Conservation (phyloP, 2,329 filamentous ascomycete species). For the Ophiostoma montium region DNA sequence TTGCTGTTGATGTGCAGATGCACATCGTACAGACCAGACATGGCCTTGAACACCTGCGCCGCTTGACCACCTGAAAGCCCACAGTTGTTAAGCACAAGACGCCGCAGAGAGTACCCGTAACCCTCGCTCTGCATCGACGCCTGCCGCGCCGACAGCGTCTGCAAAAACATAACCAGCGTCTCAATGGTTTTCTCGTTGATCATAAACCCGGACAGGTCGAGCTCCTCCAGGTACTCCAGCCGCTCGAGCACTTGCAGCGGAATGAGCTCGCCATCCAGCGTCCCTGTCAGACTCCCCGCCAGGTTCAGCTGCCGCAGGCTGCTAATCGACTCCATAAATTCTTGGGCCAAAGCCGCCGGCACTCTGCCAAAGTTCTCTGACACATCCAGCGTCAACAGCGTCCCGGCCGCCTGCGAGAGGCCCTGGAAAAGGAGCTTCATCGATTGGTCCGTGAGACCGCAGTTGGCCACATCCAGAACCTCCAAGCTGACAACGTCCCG, state of each 20-base stretch:
- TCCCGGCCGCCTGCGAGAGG: constrained; percentile 22
- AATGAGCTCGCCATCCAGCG: constrained; percentile 31
- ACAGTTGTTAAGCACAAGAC: constrained; percentile 36
- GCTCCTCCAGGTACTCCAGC: constrained; percentile 34
- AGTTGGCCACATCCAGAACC: constrained; percentile 35
- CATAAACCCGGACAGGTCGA: constrained; percentile 40
- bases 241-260: constrained; percentile 27
- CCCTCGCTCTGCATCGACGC: constrained; percentile 2
- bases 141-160: constrained; percentile 9
- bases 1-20: constrained; percentile 37
- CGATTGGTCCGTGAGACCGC: constrained; percentile 34
- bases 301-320: constrained; percentile 36
- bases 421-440: constrained; percentile 34
- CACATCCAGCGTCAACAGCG: constrained; percentile 34
- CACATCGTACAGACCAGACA: constrained; percentile 31
- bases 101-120: constrained; percentile 16
- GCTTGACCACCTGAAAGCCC: constrained; percentile 36
- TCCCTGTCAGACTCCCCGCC: constrained; percentile 34
- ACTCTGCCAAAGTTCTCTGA: constrained; percentile 39
- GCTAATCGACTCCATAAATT: constrained; percentile 28
- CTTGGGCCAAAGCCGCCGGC: constrained; percentile 30
- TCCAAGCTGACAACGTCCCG: constrained; percentile 24
- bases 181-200: constrained; percentile 28
- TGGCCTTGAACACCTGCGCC: constrained; percentile 34
- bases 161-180: constrained; percentile 32